Evolutionary conservation across 2,329 filamentous ascomycete species (phyloP).

Genomic region (Rutstroemia sp.): DNA sequence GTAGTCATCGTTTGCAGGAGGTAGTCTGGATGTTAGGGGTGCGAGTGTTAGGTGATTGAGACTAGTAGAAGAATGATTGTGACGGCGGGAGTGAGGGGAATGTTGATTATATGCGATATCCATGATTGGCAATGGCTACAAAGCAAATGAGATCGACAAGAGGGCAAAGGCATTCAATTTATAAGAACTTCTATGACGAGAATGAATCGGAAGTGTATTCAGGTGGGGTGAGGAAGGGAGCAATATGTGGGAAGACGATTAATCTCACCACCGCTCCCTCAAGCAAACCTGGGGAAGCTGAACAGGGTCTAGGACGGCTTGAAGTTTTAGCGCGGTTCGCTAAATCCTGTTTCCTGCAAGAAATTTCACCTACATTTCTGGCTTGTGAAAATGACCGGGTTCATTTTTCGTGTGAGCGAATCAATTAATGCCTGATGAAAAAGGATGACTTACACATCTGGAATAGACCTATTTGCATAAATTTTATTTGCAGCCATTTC

Average conservation of each 20-base stretch:
- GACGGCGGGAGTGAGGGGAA: slow-evolving; percentile 47
- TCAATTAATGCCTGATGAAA: slow-evolving; percentile 5
- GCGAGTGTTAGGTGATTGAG: slow-evolving; percentile 55
- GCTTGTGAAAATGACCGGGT: slow-evolving; percentile 16
- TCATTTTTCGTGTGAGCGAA: neutral
- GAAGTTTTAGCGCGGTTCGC: slow-evolving; percentile 1
- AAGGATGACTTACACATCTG: neutral
- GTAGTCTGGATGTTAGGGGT: slow-evolving; percentile 55
- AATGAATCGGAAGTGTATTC: slow-evolving; percentile 2
- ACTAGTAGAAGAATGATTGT: slow-evolving; percentile 51
- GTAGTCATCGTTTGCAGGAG: slow-evolving; percentile 46
- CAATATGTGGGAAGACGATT: neutral
- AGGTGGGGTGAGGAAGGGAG: neutral
- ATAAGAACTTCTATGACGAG: neutral
- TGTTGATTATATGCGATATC: slow-evolving; percentile 56
- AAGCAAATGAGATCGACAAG: neutral
- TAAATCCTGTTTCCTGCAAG: neutral
- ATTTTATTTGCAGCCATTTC: neutral
- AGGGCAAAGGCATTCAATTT: neutral
- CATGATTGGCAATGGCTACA: slow-evolving; percentile 33
- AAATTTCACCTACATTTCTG: slow-evolving; percentile 5
- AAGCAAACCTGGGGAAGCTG: slow-evolving; percentile 7
- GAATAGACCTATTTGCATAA: slow-evolving; percentile 1
- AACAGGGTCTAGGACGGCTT: neutral
- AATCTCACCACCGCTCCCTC: neutral